Conservation (phyloP, 2,329 filamentous ascomycete genomes). For the Dactylonectria estremocensis region DNA sequence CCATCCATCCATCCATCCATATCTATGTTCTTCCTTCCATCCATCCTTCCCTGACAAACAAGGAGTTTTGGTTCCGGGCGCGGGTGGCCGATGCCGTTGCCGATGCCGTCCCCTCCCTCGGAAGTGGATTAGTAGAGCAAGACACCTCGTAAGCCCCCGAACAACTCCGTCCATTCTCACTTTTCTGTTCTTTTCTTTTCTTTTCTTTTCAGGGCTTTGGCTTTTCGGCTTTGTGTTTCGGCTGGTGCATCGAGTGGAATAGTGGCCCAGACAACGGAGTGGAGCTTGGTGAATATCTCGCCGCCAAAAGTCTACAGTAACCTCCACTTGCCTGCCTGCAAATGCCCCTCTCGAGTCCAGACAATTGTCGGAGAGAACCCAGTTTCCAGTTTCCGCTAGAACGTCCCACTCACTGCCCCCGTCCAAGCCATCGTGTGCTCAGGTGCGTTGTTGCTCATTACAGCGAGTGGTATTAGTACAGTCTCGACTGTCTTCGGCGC, state of each 20-base stretch:
- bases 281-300: neutral
- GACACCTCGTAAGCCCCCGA: slow-evolving; percentile 10
- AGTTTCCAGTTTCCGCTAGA: neutral
- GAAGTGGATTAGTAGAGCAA: slow-evolving; percentile 33
- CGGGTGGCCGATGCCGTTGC: slow-evolving; percentile 18
- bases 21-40: slow-evolving; percentile 1
- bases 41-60: neutral
- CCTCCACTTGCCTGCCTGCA: slow-evolving; percentile 6
- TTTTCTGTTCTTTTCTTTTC: neutral
- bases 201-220: neutral
- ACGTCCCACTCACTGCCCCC: neutral
- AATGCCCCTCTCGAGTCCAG: neutral
- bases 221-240: neutral
- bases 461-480: neutral
- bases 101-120: slow-evolving; percentile 27
- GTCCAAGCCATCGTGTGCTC: neutral
- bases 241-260: neutral
- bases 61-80: neutral
- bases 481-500: slow-evolving; percentile 6
- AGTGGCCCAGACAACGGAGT: slow-evolving; percentile 1
- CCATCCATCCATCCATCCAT: slow-evolving; percentile 21
- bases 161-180: slow-evolving; percentile 21
- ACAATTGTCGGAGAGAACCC: neutral
- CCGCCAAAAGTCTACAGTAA: neutral
- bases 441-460: neutral